Base-by-base conservation (phyloP, 2,329 filamentous ascomycete genomes). In the Fusarium metavorans region DNA sequence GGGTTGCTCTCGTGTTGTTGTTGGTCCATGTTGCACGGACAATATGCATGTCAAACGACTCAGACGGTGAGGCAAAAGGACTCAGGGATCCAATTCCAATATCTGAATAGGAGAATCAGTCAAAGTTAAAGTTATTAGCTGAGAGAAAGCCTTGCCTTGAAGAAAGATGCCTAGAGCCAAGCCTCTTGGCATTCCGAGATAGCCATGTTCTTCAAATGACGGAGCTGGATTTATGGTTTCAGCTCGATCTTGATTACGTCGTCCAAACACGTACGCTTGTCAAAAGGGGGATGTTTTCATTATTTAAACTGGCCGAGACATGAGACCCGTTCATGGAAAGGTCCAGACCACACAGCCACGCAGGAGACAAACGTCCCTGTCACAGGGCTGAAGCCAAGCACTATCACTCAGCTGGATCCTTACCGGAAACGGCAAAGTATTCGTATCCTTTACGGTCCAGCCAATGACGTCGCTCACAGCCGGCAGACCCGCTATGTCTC, bases 331-430 rank as follows among this genome's bases (percentile, higher is more conserved):
- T 20, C 18, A 11, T 45, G 41, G 18, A 30, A 52, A 10, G 48
- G 48, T 52, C 48, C 25, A 52, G 48, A 52, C 48, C 48, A 58
- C 56, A 58, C 34, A 39, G 56, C 56, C 56, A 58, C 56, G 56
- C 56, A 35, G 9, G 11, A n/a, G 23, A 41, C 35, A 58, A 37
- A 58, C 23, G 32, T 25, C 37, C 56, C 32, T 11, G 54, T 25
- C n/a, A n/a, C 56, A 58, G 56, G 56, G 56, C 56, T 39, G 56
- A 58, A 58, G 56, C 32, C 20, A 35, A 25, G 56, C n/a, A 27
- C 30, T 57, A 14, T 35, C 30, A 57, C 25, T 32, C 13, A 57
- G 13, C 52, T 35, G 13, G 14, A 27, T 7, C 20, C 16, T 39
- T 39, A 43, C 57, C 35, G 8, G 6, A 41, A 60, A 20, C 37